phyloP scores from a whole-genome alignment of 139 green algal species.

The Raphidocelis subcapitata region DNA sequence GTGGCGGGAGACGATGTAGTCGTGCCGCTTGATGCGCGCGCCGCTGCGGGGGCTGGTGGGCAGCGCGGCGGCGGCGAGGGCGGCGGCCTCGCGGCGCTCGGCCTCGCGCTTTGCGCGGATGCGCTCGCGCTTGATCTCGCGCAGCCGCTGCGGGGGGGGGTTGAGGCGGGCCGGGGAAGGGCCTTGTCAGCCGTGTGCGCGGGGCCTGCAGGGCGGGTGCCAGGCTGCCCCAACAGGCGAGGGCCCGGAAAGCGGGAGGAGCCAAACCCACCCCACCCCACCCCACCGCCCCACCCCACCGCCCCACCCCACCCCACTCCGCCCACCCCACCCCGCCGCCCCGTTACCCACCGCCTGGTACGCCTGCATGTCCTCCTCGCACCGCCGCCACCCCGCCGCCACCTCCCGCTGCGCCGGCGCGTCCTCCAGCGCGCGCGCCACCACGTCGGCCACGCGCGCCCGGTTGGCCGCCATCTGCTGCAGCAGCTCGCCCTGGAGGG shows the following conservation, averaged over 20 bases:
- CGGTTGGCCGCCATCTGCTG: conserved; percentile 67
- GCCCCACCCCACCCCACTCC: neutral
- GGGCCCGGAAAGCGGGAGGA: no score
- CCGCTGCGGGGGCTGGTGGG: conserved; percentile 12
- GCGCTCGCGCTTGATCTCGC: conserved; percentile 61
- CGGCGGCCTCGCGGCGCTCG: conserved; percentile 55
- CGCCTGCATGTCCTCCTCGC: conserved; percentile 52
- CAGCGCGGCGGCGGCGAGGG: conserved; percentile 35
- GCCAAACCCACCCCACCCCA: no score
- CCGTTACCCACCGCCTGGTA: conserved; percentile 51
- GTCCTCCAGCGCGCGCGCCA: conserved; percentile 46
- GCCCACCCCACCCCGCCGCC: neutral
- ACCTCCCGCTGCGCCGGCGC: conserved; percentile 41
- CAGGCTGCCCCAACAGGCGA: no score
- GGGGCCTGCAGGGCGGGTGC: no score
- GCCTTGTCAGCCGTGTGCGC: no score
- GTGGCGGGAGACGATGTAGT: neutral
- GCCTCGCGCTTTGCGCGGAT: conserved; percentile 69
- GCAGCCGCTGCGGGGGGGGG: conserved; percentile 36
- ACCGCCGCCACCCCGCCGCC: conserved; percentile 18
- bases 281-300: neutral
- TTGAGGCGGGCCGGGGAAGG: no score
- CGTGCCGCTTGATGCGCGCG: conserved; percentile 15
- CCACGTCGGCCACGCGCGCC: conserved; percentile 32
- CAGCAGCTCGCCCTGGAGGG: conserved; percentile 69